These are phyloP conservation scores for Suhomyces bribrorum DNA, from an alignment of 1,139 yeast genomes.

Conservation along the genomic window DNA sequence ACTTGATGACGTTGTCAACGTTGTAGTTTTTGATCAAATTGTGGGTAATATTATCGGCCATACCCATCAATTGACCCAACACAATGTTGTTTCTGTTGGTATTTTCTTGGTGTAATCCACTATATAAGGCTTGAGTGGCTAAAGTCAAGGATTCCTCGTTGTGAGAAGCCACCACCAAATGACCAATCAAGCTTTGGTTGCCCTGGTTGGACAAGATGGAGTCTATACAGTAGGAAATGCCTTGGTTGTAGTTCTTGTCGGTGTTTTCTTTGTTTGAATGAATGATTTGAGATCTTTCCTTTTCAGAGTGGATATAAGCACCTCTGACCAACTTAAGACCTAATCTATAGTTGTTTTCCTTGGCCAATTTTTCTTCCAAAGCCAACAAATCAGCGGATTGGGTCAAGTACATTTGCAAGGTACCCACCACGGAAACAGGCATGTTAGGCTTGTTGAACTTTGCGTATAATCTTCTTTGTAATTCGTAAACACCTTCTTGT, in stretches of 20 bases:
- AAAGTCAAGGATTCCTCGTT: conserved; percentile 75
- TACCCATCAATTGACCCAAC: conserved; percentile 89
- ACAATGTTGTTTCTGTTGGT: conserved; percentile 65
- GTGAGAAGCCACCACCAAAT: conserved; percentile 90
- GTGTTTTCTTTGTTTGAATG: conserved; percentile 75
- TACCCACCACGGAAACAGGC: conserved; percentile 78
- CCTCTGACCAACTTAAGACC: conserved; percentile 97
- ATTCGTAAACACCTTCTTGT: conserved; percentile 88
- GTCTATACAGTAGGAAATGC: conserved; percentile 64
- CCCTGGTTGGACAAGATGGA: conserved; percentile 51
- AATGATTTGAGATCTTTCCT: conserved; percentile 63
- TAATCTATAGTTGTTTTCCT: conserved; percentile 61
- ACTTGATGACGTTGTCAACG: conserved; percentile 80
- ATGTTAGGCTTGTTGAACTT: conserved; percentile 63
- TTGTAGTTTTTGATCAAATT: conserved; percentile 66
- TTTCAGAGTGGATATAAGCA: conserved; percentile 91
- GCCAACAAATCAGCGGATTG: conserved; percentile 65
- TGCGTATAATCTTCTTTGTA: conserved; percentile 80
- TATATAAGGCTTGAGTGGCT: conserved; percentile 59
- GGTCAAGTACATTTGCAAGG: conserved; percentile 88
- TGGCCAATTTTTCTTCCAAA: conserved; percentile 66
- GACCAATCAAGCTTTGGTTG: conserved; percentile 64
- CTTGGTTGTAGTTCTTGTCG: conserved; percentile 74
- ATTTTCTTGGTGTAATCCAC: conserved; percentile 23
- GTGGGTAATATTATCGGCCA: conserved; percentile 89